A percentile compares a stretch with the other conserved stretches of the same genome.
Conservation (phyloP, 768 basidiomycete species). For the Suillus discolor region DNA sequence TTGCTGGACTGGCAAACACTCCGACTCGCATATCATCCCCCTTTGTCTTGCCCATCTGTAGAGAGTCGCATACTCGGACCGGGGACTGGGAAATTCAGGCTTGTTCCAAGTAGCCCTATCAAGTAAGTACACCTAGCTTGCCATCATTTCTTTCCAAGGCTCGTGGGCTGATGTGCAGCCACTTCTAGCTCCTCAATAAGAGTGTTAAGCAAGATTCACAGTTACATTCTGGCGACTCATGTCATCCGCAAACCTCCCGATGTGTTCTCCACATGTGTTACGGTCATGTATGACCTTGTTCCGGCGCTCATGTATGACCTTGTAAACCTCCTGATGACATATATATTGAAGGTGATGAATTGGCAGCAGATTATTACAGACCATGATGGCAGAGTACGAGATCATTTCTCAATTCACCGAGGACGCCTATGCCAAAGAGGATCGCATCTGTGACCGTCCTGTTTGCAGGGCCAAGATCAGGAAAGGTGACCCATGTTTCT, state of each 20-base stretch:
- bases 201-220: no score
- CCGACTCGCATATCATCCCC: background rate
- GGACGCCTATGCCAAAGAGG: conserved; percentile 7
- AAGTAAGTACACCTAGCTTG: no score
- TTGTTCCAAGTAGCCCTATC: no score
- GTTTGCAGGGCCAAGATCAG: background rate
- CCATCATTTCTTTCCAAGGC: no score
- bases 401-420: conserved; percentile 1
- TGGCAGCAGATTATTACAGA: background rate
- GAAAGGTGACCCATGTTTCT: conserved; percentile 7
- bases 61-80: background rate
- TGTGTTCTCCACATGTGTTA: background rate
- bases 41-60: background rate
- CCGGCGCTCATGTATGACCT: background rate
- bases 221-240: background rate
- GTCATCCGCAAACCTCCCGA: no score
- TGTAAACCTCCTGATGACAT: background rate
- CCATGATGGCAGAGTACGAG: background rate
- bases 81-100: no score
- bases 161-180: no score
- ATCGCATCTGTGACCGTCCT: background rate
- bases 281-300: background rate
- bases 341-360: background rate
- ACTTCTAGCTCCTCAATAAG: no score
- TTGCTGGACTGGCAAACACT: no score